phyloP scores from a whole-genome alignment of 306 rosid genomes.

The Psophocarpus tetragonolobus region DNA sequence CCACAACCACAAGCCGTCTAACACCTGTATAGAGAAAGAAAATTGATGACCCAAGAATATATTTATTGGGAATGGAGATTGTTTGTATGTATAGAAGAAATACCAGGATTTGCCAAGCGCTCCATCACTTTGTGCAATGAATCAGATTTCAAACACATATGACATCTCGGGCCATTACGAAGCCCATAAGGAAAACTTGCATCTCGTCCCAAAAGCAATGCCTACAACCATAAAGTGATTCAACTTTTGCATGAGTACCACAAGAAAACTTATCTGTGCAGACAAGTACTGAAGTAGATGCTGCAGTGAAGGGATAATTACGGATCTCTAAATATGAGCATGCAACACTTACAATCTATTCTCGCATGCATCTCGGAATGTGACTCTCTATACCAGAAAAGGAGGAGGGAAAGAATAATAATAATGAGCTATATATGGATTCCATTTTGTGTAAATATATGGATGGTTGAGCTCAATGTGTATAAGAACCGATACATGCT shows the following conservation, averaged over 20 bases:
- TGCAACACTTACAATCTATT: too few species aligned
- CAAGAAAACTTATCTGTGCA: too few species aligned
- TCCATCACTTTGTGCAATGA: constrained; percentile 60
- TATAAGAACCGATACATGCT: too few species aligned
- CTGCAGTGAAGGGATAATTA: too few species aligned
- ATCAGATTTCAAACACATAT: constrained; percentile 63
- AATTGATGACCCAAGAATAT: neutral
- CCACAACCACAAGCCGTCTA: constrained; percentile 60
- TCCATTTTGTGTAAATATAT: too few species aligned
- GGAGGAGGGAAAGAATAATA: too few species aligned
- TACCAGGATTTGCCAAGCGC: constrained; percentile 63
- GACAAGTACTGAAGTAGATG: too few species aligned
- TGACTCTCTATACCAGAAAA: too few species aligned
- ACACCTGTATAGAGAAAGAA: constrained; percentile 41
- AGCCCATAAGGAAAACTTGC: constrained; percentile 35
- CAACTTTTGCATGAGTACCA: constrained; percentile 17
- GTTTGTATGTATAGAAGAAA: neutral
- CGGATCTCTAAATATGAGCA: too few species aligned
- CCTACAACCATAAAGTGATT: constrained; percentile 37
- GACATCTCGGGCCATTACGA: constrained; percentile 44
- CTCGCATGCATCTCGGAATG: too few species aligned
- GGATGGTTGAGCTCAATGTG: too few species aligned
- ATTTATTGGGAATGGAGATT: neutral
- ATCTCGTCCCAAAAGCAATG: constrained; percentile 53
- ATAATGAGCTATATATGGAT: too few species aligned